Base-by-base conservation (phyloP, 2,329 filamentous ascomycete genomes). In the Pseudogymnoascus sp. region DNA sequence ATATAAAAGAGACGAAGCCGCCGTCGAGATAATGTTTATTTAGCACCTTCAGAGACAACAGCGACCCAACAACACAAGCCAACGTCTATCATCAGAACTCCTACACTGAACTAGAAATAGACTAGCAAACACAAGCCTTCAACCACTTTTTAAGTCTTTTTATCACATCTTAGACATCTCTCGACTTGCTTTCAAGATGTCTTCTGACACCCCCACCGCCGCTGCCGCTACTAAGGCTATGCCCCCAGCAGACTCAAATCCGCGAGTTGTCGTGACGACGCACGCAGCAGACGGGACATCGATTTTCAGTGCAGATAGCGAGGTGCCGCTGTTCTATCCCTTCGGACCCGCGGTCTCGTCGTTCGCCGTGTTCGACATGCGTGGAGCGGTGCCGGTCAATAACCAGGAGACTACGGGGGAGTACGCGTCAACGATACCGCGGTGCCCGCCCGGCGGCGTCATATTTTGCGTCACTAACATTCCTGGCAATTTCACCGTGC, bases 401-500 rank as follows among this genome's bases (percentile, higher is more conserved):
- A 75, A 75, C 64, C 34, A 61, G 1, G 62, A 63, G 4, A 28
- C 61, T 13, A 68, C 68, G 11, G 67, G 67, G 7, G 39, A 43
- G 16, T 43, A 43, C 16, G 39, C 16, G 8, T 43, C 39, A 13
- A 43, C 39, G 39, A 65, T 77, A 2, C 76, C 77, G 0, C 73
- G 75, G 21, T 76, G 74, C n/a, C 70, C 75, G 4, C 73, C 73
- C 0, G 37, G 64, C 3, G 78, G 78, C 7, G 67, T 74, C n/a
- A 65, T 73, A 16, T 77, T 78, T 66, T 70, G 72, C 63, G 68
- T 65, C 25, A 63, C 65, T 1, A 66, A 71, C 41, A 65, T 68
- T 11, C 57, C 64, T 4, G 64, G 65, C 1, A 31, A 57, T 21
- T 57, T 25, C 13, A 21, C 39, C 8, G 72, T 70, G 6, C 77